Base-by-base conservation (phyloP, 768 basidiomycete species). In the Rhizopogon sp. region DNA sequence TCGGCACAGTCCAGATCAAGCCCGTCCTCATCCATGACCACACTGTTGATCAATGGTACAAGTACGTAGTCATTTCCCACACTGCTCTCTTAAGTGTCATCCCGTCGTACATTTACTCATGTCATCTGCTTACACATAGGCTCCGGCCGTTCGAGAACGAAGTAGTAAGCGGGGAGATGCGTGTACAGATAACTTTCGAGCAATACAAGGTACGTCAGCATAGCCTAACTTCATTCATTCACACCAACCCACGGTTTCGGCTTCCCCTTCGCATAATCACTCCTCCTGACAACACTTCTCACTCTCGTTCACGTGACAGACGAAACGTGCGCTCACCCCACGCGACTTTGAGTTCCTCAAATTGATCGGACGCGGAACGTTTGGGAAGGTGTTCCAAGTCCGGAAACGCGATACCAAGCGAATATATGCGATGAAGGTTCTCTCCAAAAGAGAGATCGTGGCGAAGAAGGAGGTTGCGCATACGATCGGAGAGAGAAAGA, bases 401-500 rank as follows among this genome's bases (percentile, higher is more conserved):
- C 91, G 97, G 58, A 99, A 99, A 75, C 86, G 79, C 69, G 95
- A 99, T 75, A 99, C 97, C 41, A 90, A 93, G 71, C 90, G 97
- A 44, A 98, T 99, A 74, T 99, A 98, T 76, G 97, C 97, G 50
- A 98, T 99, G 96, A 99, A 99, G 67, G 92, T 98, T 54, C 80
- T 99, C 39, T 95, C 92, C 33, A 99, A 99, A 76, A 95, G 93
- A 78, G 97, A 99, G 73, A 98, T 99, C 63, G 85, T 98, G 53
- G 95, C 92, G 25, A 98, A 98, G 79, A 98, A 98, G 73, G 97
- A 99, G 71, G 93, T 99, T 43, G 96, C 96, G 8, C 97, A 99
- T 70, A 99, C 97, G 14, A 98, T 99, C 54, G 97, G 97, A 62
- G 97, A 99, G 73, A 88, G 97, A 72, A 98, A 98, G 78, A 98